Base-by-base conservation (phyloP, 192 early-diverging fungal genomes). In the Piromyces finnis region DNA sequence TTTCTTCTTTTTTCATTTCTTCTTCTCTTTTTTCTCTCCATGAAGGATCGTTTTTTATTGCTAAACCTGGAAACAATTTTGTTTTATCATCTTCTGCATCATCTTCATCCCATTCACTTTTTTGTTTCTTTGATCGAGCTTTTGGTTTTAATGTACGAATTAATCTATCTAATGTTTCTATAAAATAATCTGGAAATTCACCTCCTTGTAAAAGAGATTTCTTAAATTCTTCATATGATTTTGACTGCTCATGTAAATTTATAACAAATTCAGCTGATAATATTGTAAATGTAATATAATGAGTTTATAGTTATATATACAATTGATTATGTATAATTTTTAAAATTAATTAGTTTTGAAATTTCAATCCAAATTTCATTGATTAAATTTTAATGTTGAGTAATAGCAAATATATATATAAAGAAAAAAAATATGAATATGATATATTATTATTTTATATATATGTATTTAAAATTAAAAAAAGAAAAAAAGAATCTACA, bases 211-310 rank as follows among this genome's bases (percentile, higher is more conserved):
- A 84, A 11, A 97, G 87, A 39, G 85, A 87, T 30, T 84, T 81
- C 78, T 93, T 92, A 85, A 96, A 99, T 28, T 85, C 86, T 35
- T 77, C 84, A 77, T 91, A 85, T 79, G 84, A 86, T 78, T 85
- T 88, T 81, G 88, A 89, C 83, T 93, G 85, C 30, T 89, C 88
- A 82, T 99, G 96, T 29, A 97, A 82, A 81, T 93, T 88, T 51
- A 99, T 91, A 77, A 99, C 89, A 82, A 94, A 99, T 82, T 99
- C 97, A 79, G 97, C 95, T 78, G 93, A 6, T 32, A 32, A n/a
- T n/a, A n/a, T n/a, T n/a, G n/a, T n/a, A n/a, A n/a, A n/a, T n/a
- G n/a, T n/a, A n/a, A n/a, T n/a, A n/a, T n/a, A n/a, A n/a, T n/a
- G n/a, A n/a, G n/a, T n/a, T n/a, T n/a, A n/a, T n/a, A n/a, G n/a